A percentile compares a stretch with the other conserved stretches of the same genome.
phyloP scores from a whole-genome alignment of 1,284 basidiomycete species.

The Somion occarium region DNA sequence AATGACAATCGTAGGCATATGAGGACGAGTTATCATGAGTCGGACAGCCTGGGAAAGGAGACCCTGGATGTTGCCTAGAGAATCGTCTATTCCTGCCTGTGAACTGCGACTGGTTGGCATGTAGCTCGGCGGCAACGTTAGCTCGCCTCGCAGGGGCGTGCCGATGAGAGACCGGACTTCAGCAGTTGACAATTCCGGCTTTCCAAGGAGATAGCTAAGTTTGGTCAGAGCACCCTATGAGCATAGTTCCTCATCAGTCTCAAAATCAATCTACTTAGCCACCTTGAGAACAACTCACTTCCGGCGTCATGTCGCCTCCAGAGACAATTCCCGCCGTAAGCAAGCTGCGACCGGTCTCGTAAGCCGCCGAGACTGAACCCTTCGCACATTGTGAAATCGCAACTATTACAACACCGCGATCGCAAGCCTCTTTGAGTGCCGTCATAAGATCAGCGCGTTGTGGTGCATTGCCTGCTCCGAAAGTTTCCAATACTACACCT shows the following conservation, averaged over 20 bases:
- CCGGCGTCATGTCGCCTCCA: constrained; percentile 91
- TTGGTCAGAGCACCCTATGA: constrained; percentile 82
- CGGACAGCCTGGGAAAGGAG: constrained; percentile 65
- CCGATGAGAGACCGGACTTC: constrained; percentile 78
- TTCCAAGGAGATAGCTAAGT: constrained; percentile 84
- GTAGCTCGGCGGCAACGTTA: constrained; percentile 49
- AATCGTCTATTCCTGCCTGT: constrained; percentile 38
- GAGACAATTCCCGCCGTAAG: constrained; percentile 71
- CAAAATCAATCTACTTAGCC: too few relatives aligned
- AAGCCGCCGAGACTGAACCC: constrained; percentile 75
- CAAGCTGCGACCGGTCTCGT: constrained; percentile 78
- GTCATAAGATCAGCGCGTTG: constrained; percentile 64
- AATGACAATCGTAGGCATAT: constrained; percentile 40
- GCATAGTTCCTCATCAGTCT: too few relatives aligned
- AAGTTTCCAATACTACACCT: constrained; percentile 85
- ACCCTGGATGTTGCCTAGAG: constrained; percentile 56
- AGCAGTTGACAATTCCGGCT: constrained; percentile 63
- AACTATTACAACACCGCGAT: constrained; percentile 82
- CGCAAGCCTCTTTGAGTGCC: constrained; percentile 75
- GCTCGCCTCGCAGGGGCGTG: constrained; percentile 81
- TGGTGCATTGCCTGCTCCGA: constrained; percentile 85
- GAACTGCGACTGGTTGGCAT: constrained; percentile 34
- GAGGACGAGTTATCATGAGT: constrained; percentile 37
- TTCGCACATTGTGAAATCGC: constrained; percentile 89
- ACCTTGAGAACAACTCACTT: constrained; percentile 50